These are phyloP conservation scores for Solanum hybrid DNA, from an alignment of 305 asterid species.

Conservation along the genomic window DNA sequence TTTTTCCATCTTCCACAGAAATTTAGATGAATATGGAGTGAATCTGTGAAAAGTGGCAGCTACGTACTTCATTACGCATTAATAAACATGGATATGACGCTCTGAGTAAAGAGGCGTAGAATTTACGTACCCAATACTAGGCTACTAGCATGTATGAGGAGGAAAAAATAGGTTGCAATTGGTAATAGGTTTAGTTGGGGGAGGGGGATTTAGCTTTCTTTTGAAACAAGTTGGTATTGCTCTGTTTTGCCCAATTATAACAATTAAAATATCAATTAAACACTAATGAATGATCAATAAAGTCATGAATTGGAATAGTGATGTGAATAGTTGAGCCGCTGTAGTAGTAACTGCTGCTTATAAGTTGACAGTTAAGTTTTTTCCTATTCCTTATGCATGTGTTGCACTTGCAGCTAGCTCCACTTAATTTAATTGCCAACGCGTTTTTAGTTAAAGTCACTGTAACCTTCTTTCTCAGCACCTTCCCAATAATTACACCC, in stretches of 20 bases:
- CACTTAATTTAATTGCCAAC: neutral
- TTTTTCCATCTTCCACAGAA: no score
- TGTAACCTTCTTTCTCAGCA: neutral
- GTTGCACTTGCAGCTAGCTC: neutral
- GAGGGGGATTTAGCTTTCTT: neutral
- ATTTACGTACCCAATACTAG: no score
- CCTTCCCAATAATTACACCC: neutral
- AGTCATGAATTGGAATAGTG: neutral
- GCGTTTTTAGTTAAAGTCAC: neutral
- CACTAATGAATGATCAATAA: neutral
- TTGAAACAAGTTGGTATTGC: neutral
- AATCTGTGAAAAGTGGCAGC: neutral
- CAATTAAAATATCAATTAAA: neutral
- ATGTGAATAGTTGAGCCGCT: neutral
- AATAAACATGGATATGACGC: neutral
- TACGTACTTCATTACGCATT: neutral
- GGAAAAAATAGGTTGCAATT: neutral
- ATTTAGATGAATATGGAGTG: neutral
- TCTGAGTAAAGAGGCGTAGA: neutral
- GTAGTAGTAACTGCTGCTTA: neutral
- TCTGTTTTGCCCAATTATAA: neutral
- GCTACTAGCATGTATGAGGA: neutral
- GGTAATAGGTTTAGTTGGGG: neutral
- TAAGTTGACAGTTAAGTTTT: neutral
- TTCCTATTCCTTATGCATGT: neutral